A percentile compares a stretch with the other conserved stretches of the same genome.
Conservation (phyloP, 2,329 filamentous ascomycete genomes). For the Leptodontidium sp. region DNA sequence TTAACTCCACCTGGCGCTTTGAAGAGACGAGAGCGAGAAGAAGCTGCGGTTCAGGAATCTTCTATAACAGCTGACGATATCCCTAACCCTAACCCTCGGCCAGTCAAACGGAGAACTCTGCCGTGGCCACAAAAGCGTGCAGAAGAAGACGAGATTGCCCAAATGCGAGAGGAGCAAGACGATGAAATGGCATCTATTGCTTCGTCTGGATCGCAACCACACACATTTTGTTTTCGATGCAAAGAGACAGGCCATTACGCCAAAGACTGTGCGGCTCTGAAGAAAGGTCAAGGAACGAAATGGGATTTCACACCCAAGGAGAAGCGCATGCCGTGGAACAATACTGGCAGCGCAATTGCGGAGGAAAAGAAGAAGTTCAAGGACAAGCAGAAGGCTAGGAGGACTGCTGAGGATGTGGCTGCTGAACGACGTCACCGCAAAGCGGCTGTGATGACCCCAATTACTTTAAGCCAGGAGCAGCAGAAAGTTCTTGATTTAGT, state of each 20-base stretch:
- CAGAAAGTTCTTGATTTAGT: constrained; percentile 84
- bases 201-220: constrained; percentile 27
- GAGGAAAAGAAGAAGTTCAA: constrained; percentile 80
- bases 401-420: constrained; percentile 53
- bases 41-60: not conserved
- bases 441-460: constrained; percentile 46
- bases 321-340: constrained; percentile 70
- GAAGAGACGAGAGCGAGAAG: constrained; percentile 31
- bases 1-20: constrained; percentile 43
- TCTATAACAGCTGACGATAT: constrained; percentile 17
- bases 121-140: constrained; percentile 45
- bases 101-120: constrained; percentile 49
- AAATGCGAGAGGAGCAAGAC: constrained; percentile 34
- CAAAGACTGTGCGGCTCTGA: constrained; percentile 33
- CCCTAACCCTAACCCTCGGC: constrained; percentile 40
- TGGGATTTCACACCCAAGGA: constrained; percentile 50
- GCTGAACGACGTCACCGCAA: constrained; percentile 53
- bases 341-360: constrained; percentile 76
- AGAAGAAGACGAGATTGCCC: constrained; percentile 43
- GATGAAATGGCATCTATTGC: constrained; percentile 29
- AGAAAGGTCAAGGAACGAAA: constrained; percentile 32
- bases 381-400: constrained; percentile 63
- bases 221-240: constrained; percentile 36
- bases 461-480: constrained; percentile 82
- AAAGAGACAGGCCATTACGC: constrained; percentile 33